phyloP scores from a whole-genome alignment of 495 filamentous ascomycete species.

The Penicillium robsamsonii region DNA sequence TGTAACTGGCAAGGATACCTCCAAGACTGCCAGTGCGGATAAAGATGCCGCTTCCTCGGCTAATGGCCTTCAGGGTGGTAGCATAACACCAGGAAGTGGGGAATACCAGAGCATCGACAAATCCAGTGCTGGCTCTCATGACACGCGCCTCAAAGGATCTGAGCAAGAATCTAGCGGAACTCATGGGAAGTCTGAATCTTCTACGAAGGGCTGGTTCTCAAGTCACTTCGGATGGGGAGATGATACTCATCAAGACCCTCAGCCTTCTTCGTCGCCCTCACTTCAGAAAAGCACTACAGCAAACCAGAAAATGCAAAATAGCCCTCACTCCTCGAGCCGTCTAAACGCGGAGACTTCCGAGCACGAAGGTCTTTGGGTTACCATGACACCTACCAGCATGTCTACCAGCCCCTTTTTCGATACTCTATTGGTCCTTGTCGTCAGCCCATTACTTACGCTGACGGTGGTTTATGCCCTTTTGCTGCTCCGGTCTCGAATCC shows the following conservation, averaged over 20 bases:
- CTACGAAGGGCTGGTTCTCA: slow-evolving; percentile 38
- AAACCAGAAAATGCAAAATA: slow-evolving; percentile 19
- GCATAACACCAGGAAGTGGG: slow-evolving; percentile 74
- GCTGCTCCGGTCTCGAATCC: slow-evolving; percentile 82
- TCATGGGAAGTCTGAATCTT: slow-evolving; percentile 3
- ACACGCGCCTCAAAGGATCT: slow-evolving; percentile 11
- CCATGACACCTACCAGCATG: slow-evolving; percentile 84
- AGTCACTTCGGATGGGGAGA: slow-evolving; percentile 37
- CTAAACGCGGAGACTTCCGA: slow-evolving; percentile 35
- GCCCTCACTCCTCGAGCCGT: slow-evolving; percentile 9
- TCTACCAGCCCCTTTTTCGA: slow-evolving; percentile 95
- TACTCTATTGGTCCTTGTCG: slow-evolving; percentile 86
- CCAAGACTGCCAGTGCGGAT: slow-evolving; percentile 25
- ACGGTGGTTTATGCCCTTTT: slow-evolving; percentile 91
- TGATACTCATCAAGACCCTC: slow-evolving; percentile 11
- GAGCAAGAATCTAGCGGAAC: slow-evolving; percentile 8
- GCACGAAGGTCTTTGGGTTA: slow-evolving; percentile 91
- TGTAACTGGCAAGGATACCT: slow-evolving; percentile 21
- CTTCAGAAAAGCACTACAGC: not conserved
- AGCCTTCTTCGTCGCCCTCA: slow-evolving; percentile 16
- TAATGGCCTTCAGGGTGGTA: slow-evolving; percentile 58
- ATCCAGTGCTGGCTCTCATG: slow-evolving; percentile 21
- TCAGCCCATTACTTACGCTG: slow-evolving; percentile 88
- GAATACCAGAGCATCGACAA: slow-evolving; percentile 57
- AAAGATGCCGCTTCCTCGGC: slow-evolving; percentile 35